Evolutionary conservation across 768 basidiomycete genomes (phyloP).

Genomic region (Lactifluus subvellereus): DNA sequence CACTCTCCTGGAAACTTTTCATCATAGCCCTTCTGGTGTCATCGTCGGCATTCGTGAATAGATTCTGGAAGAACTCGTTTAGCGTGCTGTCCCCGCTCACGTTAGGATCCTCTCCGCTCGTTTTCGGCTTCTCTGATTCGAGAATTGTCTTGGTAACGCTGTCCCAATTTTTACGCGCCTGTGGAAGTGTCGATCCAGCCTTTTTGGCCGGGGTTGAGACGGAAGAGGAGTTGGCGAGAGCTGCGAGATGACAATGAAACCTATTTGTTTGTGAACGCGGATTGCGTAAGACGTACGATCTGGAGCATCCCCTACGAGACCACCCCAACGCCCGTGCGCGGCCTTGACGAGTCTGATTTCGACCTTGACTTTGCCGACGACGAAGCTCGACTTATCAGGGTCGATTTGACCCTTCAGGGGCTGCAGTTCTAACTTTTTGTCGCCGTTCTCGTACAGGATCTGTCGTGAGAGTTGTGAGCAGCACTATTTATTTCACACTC

Average conservation of each 20-base stretch:
- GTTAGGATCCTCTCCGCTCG: conserved; percentile 76
- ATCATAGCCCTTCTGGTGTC: conserved; percentile 94
- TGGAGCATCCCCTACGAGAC: conserved; percentile 65
- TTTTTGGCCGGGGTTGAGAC: conserved; percentile 30
- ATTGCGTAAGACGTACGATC: conserved; percentile 50
- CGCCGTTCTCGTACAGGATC: conserved; percentile 62
- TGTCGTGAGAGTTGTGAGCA: conserved; percentile 25
- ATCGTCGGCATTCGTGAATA: conserved; percentile 86
- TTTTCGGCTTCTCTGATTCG: conserved; percentile 60
- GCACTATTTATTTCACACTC: neutral
- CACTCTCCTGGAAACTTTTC: conserved; percentile 94
- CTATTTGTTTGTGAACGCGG: neutral
- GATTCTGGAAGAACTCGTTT: conserved; percentile 86
- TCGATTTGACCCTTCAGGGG: conserved; percentile 83
- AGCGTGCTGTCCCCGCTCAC: conserved; percentile 82
- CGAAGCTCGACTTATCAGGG: conserved; percentile 51
- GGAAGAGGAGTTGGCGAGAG: conserved; percentile 28
- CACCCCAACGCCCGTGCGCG: conserved; percentile 64
- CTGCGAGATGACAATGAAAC: conserved; percentile 23
- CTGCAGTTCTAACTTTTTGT: conserved; percentile 62
- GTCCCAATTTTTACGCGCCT: conserved; percentile 84
- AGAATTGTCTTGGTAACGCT: conserved; percentile 66
- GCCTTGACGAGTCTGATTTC: conserved; percentile 76
- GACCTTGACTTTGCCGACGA: conserved; percentile 81
- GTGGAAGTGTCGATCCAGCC: conserved; percentile 33